Base-by-base conservation (phyloP, 257 asterid species). In the Fraxinus quadrangulata region DNA sequence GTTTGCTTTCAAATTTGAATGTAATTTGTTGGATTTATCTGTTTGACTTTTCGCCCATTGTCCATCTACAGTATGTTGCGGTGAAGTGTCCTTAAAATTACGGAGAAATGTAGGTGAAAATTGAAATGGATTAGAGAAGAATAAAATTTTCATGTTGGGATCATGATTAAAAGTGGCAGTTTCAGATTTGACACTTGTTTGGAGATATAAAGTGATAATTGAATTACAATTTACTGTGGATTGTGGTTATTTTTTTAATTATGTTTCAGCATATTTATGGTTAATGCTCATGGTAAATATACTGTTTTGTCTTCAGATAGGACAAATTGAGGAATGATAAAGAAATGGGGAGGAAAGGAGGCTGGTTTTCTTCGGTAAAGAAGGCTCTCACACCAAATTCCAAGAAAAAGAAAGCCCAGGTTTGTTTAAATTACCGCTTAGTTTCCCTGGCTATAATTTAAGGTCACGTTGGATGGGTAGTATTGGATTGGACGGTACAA, bases 291-390 rank as follows among this genome's bases (percentile, higher is more conserved):
- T 61, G 56, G 33, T 36, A 54, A 67, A 65, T 76, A 14, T 79
- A 76, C 77, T 33, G 70, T 67, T 75, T 45, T 66, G 40, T 77
- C 83, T 77, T 49, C 24, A 82, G 83, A 75, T 72, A 65, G 86
- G 85, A 5, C 79, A 76, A 75, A 51, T 81, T 75, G 88, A 66
- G 92, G 89, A 88, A 88, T 84, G 87, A 82, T 86, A 83, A 72
- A 39, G 82, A 76, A 68, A 94, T 95, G 99, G 96, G 92, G 69
- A 88, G 85, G 90, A 93, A 89, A 88, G 92, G 97, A 84, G 85
- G 90, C 86, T 95, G 99, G 97, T 87, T 95, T 77, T 91, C 96
- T 71, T 89, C 98, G 6, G 91, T 95, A 61, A 95, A 91, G 90
- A 93, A 93, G 88, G 98, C 88, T 84, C 85, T 93, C 71, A 95